These are phyloP conservation scores for Leishmania amazonensis DNA, from an alignment of 208 protist species.

Conservation along the genomic window DNA sequence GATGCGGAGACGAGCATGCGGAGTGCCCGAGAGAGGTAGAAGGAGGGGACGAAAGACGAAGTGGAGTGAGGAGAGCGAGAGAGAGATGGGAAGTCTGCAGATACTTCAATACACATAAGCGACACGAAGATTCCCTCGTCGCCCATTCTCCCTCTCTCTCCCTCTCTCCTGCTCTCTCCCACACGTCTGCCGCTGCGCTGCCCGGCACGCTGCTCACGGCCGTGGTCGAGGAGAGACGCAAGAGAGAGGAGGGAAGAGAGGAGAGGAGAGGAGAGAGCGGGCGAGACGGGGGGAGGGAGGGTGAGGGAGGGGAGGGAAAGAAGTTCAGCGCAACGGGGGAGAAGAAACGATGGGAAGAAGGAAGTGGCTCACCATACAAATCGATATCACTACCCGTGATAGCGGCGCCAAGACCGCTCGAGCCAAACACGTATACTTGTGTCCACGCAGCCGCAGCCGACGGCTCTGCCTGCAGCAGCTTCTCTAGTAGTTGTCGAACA, in stretches of 20 bases:
- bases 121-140: not conserved
- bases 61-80: not conserved
- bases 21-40: slow-evolving; percentile 1
- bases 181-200: not conserved
- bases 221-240: not conserved
- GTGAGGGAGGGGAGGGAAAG: slow-evolving; percentile 8
- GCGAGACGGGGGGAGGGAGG: slow-evolving; percentile 1
- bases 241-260: not conserved
- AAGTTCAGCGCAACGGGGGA: not conserved
- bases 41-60: not conserved
- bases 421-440: slow-evolving; percentile 70
- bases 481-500: slow-evolving; percentile 28
- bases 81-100: not conserved
- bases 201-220: not conserved
- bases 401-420: slow-evolving; percentile 70
- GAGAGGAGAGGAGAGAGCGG: slow-evolving; percentile 4
- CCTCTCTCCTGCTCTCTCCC: not conserved
- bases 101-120: not conserved
- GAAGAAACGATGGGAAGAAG: slow-evolving; percentile 4
- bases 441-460: slow-evolving; percentile 44
- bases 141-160: not conserved
- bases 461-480: slow-evolving; percentile 13
- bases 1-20: not conserved
- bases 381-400: slow-evolving; percentile 88
- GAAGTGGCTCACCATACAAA: slow-evolving; percentile 89